These are phyloP conservation scores for Kwoniella heveanensis DNA, from an alignment of 768 basidiomycete genomes.

Conservation along the genomic window DNA sequence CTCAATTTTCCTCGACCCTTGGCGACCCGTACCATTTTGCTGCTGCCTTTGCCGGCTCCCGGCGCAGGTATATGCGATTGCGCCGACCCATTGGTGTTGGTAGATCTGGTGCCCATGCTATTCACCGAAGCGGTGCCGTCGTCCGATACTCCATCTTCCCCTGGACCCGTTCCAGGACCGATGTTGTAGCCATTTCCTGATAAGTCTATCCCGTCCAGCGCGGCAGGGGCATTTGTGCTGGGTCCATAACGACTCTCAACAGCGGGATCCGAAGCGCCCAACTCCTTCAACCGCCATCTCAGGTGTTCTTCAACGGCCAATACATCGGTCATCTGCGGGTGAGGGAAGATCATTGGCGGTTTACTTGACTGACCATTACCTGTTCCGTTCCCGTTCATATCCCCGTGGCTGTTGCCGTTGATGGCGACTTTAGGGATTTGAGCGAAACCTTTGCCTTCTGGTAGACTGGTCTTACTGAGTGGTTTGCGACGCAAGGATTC, in stretches of 20 bases:
- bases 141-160: constrained; percentile 18
- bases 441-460: constrained; percentile 42
- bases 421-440: constrained; percentile 28
- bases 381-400: no score
- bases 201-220: constrained; percentile 43
- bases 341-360: constrained; percentile 45
- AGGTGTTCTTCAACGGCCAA: constrained; percentile 55
- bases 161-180: no score
- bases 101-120: not conserved
- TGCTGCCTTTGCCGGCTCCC: constrained; percentile 2
- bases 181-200: no score
- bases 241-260: constrained; percentile 50
- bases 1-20: constrained; percentile 39
- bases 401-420: not conserved
- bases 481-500: constrained; percentile 13
- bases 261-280: constrained; percentile 53
- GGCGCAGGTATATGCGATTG: not conserved
- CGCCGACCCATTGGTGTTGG: not conserved
- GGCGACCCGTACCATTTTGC: constrained; percentile 37
- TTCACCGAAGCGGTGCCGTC: constrained; percentile 13
- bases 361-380: constrained; percentile 14
- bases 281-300: constrained; percentile 53
- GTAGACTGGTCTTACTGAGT: constrained; percentile 13
- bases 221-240: constrained; percentile 38
- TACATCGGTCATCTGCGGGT: constrained; percentile 56